phyloP scores from a whole-genome alignment of 331 rosid genomes.

The Quercus lobata region DNA sequence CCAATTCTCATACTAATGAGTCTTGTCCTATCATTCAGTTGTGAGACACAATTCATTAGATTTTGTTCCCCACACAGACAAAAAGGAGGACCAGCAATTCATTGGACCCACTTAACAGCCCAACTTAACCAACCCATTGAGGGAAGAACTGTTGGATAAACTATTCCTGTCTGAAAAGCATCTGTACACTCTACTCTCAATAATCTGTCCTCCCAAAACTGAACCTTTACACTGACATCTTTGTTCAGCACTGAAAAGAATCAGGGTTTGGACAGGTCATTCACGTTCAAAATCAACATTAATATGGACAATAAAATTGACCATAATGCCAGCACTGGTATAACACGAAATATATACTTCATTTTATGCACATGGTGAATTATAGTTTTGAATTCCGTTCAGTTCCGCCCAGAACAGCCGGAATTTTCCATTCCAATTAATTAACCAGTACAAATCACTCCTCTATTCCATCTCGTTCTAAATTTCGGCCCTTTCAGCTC shows the following conservation, averaged over 20 bases:
- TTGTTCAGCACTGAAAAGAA: neutral
- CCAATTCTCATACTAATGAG: neutral
- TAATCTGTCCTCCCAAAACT: neutral
- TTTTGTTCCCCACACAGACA: neutral
- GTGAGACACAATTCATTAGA: neutral
- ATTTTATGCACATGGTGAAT: neutral
- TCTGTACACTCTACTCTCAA: neutral
- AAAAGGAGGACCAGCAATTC: neutral
- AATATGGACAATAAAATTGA: too few relatives aligned
- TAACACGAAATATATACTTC: neutral
- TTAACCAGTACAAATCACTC: too few relatives aligned
- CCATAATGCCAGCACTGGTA: neutral
- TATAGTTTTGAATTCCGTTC: too few relatives aligned
- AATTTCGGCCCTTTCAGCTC: too few relatives aligned
- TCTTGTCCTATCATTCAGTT: neutral
- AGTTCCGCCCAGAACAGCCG: too few relatives aligned
- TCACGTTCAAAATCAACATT: neutral
- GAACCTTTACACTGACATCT: neutral
- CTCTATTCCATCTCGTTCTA: too few relatives aligned
- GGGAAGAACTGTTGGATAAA: neutral
- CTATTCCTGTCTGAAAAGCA: neutral
- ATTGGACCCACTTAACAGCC: neutral
- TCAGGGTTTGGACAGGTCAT: neutral
- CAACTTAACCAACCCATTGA: neutral
- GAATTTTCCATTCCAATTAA: too few relatives aligned